Base-by-base conservation (phyloP, 2,329 filamentous ascomycete genomes). In the Fusarium fujikuroi region DNA sequence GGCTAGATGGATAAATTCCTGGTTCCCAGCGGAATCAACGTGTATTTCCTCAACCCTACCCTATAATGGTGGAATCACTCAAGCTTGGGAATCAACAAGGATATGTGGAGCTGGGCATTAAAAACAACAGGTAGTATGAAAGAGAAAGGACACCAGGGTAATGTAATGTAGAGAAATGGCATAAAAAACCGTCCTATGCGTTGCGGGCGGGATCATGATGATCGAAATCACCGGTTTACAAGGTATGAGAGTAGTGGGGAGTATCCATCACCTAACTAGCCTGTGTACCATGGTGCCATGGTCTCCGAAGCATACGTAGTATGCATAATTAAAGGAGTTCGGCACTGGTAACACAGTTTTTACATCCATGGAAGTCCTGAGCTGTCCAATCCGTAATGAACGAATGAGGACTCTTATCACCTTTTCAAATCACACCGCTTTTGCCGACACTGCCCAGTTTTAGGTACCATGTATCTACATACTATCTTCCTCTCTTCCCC, bases 391-490 rank as follows among this genome's bases (percentile, higher is more conserved):
- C 16, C 30, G 21, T 10, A 34, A 43, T 19, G 28, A 44, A 21
- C 44, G 50, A 70, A 63, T 52, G 54, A 70, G 66, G 40, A 36
- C 36, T 58, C 50, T 60, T 53, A 39, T 68, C 65, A 69, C 63
- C 37, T 69, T 12, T 44, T 16, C 30, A 30, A 32, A 71, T 69
- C 69, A 72, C 69, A 73, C 69, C 69, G 69, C 69, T 47, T 53
- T 63, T 69, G 39, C 50, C 40, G 19, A 30, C 36, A 37, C 28
- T 53, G 19, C 18, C 18, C 23, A 53, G 32, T 28, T 53, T 28
- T 28, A 19, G 49, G 19, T 53, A 53, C 47, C 19, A 23, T 28
- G 25, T n/a, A 32, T 32, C 21, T 32, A 47, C 15, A 14, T 49
- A 49, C n/a, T 52, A 23, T 50, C 30, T 23, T 46, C 32, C 46